phyloP scores from a whole-genome alignment of 345 rosid genomes.

The Rubroshorea leprosula region DNA sequence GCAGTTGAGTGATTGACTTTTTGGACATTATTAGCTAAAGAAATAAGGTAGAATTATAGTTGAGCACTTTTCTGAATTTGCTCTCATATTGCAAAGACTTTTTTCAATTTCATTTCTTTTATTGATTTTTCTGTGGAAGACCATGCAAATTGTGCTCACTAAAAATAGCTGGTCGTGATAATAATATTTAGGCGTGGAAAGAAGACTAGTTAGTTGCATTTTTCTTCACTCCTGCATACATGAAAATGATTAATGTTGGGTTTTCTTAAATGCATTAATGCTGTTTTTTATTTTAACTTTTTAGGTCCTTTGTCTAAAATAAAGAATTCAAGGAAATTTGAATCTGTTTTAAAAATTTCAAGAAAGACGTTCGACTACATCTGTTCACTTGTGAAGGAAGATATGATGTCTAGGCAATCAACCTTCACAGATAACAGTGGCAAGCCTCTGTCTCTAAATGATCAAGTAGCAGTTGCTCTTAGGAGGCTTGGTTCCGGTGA shows the following conservation, averaged over 20 bases:
- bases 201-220: too few relatives aligned
- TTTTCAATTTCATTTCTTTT: too few relatives aligned
- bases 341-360: constrained; percentile 58
- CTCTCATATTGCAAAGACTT: too few relatives aligned
- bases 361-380: constrained; percentile 67
- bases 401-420: constrained; percentile 44
- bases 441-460: constrained; percentile 41
- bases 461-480: constrained; percentile 66
- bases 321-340: constrained; percentile 43
- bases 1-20: too few relatives aligned
- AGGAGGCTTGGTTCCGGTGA: constrained; percentile 78
- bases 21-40: too few relatives aligned
- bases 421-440: constrained; percentile 42
- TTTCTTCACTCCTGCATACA: too few relatives aligned
- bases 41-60: too few relatives aligned
- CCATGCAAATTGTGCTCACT: too few relatives aligned
- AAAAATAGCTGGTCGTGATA: too few relatives aligned
- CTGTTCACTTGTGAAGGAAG: constrained; percentile 66
- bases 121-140: too few relatives aligned
- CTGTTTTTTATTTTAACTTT: constrained; percentile 3
- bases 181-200: too few relatives aligned
- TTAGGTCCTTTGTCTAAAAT: constrained; percentile 40
- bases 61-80: too few relatives aligned
- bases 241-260: not conserved
- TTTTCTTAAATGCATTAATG: not conserved